Percentiles rank a stretch among this genome's conserved stretches.
Conservation (phyloP, 352 stramenopile genomes). For the Phytophthora vignae region DNA sequence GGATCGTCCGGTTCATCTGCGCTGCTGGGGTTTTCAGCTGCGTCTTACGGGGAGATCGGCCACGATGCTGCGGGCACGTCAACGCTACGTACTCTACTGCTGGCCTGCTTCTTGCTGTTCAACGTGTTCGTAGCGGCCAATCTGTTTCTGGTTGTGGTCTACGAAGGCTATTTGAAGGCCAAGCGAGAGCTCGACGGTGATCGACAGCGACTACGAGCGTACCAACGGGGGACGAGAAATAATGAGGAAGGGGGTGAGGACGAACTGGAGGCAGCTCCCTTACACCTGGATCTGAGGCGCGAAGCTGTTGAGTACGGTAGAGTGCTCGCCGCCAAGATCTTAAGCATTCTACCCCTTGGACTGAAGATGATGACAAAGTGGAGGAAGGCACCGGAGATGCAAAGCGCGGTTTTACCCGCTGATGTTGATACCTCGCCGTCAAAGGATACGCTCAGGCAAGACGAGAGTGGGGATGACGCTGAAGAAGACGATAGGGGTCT, state of each 20-base stretch:
- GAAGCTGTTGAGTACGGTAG: constrained; percentile 14
- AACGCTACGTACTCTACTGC: constrained; percentile 40
- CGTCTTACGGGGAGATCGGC: constrained; percentile 22
- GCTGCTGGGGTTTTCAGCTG: constrained; percentile 13
- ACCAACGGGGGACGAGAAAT: background rate
- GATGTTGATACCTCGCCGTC: background rate
- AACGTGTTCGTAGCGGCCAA: constrained; percentile 57
- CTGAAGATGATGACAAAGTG: background rate
- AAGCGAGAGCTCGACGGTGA: constrained; percentile 38
- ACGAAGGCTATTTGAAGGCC: constrained; percentile 46
- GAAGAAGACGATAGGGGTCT: background rate
- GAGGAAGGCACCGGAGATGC: constrained; percentile 19
- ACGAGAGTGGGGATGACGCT: constrained; percentile 14
- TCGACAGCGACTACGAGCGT: constrained; percentile 3
- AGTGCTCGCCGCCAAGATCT: constrained; percentile 1
- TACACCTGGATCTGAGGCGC: constrained; percentile 21
- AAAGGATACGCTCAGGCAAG: constrained; percentile 7
- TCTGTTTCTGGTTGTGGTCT: constrained; percentile 57
- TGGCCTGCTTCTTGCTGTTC: constrained; percentile 54
- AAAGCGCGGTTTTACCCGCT: constrained; percentile 21
- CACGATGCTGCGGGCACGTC: constrained; percentile 33
- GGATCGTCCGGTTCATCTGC: constrained; percentile 5
- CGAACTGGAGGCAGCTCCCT: constrained; percentile 8
- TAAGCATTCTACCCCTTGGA: background rate
- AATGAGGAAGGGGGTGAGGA: constrained; percentile 4